A percentile compares a stretch with the other conserved stretches of the same genome.
Conservation (phyloP, 768 basidiomycete genomes). For the Leccinum truebloodii region DNA sequence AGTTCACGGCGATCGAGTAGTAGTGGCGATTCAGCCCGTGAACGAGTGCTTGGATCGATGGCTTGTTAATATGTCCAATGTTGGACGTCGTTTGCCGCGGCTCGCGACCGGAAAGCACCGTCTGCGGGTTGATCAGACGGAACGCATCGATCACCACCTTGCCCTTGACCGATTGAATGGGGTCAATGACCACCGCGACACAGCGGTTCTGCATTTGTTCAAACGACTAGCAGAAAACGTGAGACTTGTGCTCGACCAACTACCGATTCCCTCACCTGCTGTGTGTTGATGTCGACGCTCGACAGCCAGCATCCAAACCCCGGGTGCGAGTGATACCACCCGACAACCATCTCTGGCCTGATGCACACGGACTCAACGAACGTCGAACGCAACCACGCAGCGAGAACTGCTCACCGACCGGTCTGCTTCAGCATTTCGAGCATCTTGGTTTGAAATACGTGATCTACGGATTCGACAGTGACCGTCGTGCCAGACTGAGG, state of each 20-base stretch:
- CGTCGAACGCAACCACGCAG: background rate
- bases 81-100: conserved; percentile 97
- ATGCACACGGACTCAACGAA: conserved; percentile 7
- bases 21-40: conserved; percentile 98
- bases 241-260: conserved; percentile 11
- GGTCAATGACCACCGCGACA: conserved; percentile 97
- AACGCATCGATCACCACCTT: conserved; percentile 99
- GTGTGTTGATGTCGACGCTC: conserved; percentile 98
- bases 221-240: conserved; percentile 68
- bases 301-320: conserved; percentile 99
- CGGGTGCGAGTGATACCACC: conserved; percentile 99
- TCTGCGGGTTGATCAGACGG: conserved; percentile 91
- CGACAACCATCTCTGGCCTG: conserved; percentile 96
- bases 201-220: conserved; percentile 91
- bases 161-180: conserved; percentile 97
- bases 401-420: conserved; percentile 65
- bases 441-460: conserved; percentile 99
- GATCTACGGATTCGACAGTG: conserved; percentile 96
- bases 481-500: conserved; percentile 98
- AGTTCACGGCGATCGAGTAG: conserved; percentile 96
- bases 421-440: conserved; percentile 99
- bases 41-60: conserved; percentile 97
- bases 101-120: conserved; percentile 89
- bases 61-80: conserved; percentile 98
- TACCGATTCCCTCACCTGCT: conserved; percentile 60